These are phyloP conservation scores for Plectosphaerella plurivora DNA, from an alignment of 2,329 filamentous ascomycete genomes.

Conservation along the genomic window DNA sequence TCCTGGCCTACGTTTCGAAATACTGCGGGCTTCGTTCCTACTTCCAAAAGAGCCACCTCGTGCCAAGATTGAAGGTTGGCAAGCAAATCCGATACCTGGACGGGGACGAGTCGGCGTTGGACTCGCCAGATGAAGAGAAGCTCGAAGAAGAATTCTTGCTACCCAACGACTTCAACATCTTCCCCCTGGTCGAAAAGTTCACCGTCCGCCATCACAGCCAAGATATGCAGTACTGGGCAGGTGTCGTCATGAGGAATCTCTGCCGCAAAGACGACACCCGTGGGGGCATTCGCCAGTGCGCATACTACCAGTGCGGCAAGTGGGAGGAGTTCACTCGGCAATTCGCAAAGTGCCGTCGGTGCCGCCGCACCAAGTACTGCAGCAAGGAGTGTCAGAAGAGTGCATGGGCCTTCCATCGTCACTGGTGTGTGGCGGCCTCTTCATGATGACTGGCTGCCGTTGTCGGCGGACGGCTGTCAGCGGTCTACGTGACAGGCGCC, in stretches of 20 bases:
- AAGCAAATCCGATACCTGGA: slow-evolving; percentile 79
- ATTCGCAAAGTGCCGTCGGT: slow-evolving; percentile 96
- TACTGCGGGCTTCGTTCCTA: slow-evolving; percentile 95
- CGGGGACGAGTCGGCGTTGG: slow-evolving; percentile 50
- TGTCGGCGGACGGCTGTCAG: too few relatives aligned
- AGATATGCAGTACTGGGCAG: slow-evolving; percentile 99
- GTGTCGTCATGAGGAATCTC: slow-evolving; percentile 96
- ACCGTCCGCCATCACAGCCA: slow-evolving; percentile 91
- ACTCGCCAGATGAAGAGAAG: slow-evolving; percentile 51
- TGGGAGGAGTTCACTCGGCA: slow-evolving; percentile 97
- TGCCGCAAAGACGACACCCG: slow-evolving; percentile 96
- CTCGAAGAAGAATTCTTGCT: slow-evolving; percentile 84
- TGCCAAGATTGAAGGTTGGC: slow-evolving; percentile 86
- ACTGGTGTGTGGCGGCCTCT: slow-evolving; percentile 85
- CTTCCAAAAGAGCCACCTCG: slow-evolving; percentile 91
- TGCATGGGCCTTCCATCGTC: slow-evolving; percentile 95
- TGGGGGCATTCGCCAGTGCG: slow-evolving; percentile 93
- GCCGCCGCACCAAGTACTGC: slow-evolving; percentile 96
- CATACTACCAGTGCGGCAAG: slow-evolving; percentile 96
- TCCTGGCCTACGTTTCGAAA: slow-evolving; percentile 96
- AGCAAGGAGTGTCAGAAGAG: slow-evolving; percentile 99
- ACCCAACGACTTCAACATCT: slow-evolving; percentile 96
- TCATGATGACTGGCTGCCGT: slow-evolving; percentile 29
- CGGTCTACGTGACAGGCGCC: neutral
- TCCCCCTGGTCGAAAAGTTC: slow-evolving; percentile 96